These are phyloP conservation scores for Caryocar brasiliense DNA, from an alignment of 441 rosid genomes.

Conservation along the genomic window DNA sequence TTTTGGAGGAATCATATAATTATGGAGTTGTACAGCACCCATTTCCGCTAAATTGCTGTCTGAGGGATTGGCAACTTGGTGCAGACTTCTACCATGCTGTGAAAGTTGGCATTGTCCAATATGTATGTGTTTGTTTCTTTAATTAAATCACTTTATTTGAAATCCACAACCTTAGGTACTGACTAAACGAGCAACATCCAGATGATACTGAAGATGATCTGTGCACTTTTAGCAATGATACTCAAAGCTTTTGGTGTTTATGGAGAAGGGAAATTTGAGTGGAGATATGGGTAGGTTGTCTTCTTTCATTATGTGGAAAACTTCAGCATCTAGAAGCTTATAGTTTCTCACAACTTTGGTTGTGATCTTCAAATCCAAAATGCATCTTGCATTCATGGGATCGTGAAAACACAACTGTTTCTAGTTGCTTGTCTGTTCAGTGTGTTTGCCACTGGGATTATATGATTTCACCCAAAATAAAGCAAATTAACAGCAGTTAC, in stretches of 20 bases:
- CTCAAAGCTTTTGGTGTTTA: slow-evolving; percentile 85
- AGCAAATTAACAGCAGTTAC: too few relatives aligned
- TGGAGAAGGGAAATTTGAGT: slow-evolving; percentile 90
- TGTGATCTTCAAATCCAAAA: too few relatives aligned
- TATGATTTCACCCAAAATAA: too few relatives aligned
- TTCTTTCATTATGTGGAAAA: slow-evolving; percentile 1
- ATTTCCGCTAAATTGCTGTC: slow-evolving; percentile 61
- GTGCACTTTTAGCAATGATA: slow-evolving; percentile 86
- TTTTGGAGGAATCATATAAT: slow-evolving; percentile 68
- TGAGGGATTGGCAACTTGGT: slow-evolving; percentile 82
- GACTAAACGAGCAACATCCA: slow-evolving; percentile 19
- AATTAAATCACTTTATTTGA: slow-evolving; percentile 1
- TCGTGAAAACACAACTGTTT: too few relatives aligned
- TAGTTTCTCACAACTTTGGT: too few relatives aligned
- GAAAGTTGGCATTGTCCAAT: slow-evolving; percentile 93
- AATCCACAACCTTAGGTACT: slow-evolving; percentile 9
- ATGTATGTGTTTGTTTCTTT: slow-evolving; percentile 42
- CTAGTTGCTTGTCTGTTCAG: too few relatives aligned
- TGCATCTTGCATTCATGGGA: too few relatives aligned
- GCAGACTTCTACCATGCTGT: slow-evolving; percentile 79
- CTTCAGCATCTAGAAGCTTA: neutral
- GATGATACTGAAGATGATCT: slow-evolving; percentile 90
- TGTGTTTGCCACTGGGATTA: too few relatives aligned
- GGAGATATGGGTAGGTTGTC: slow-evolving; percentile 76
- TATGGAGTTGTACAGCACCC: slow-evolving; percentile 92